phyloP scores from a whole-genome alignment of 441 rosid genomes.

The Pelargonium citronellum region DNA sequence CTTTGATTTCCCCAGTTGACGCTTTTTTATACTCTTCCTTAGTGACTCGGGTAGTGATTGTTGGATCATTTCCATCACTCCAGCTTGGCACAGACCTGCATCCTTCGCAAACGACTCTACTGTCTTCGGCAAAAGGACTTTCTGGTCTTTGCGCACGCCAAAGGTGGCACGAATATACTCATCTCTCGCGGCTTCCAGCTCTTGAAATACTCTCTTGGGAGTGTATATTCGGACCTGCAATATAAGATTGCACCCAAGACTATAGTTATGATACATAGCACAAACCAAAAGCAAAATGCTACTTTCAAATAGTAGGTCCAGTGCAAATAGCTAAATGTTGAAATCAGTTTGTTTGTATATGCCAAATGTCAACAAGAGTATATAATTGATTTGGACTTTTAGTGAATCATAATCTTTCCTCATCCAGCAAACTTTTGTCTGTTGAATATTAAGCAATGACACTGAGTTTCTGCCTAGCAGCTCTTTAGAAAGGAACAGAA shows the following conservation, averaged over 20 bases:
- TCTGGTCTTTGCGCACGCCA: constrained; percentile 59
- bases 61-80: constrained; percentile 60
- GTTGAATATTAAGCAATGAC: no score
- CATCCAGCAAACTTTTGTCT: no score
- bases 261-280: no score
- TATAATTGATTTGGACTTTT: no score
- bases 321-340: no score
- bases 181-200: constrained; percentile 73
- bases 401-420: no score
- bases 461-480: no score
- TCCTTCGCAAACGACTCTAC: constrained; percentile 75
- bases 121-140: constrained; percentile 66
- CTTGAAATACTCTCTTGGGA: constrained; percentile 59
- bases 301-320: no score
- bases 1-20: constrained; percentile 47
- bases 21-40: constrained; percentile 45
- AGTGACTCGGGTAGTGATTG: constrained; percentile 55
- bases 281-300: not conserved
- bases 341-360: no score
- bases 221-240: constrained; percentile 75
- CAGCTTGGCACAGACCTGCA: constrained; percentile 46
- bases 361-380: no score
- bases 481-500: not conserved
- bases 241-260: no score
- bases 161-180: constrained; percentile 72